Evolutionary conservation across 148 eudicot species (phyloP), one percentile per base, ranked within the genome.

Genomic region (Chenopodium album): DNA sequence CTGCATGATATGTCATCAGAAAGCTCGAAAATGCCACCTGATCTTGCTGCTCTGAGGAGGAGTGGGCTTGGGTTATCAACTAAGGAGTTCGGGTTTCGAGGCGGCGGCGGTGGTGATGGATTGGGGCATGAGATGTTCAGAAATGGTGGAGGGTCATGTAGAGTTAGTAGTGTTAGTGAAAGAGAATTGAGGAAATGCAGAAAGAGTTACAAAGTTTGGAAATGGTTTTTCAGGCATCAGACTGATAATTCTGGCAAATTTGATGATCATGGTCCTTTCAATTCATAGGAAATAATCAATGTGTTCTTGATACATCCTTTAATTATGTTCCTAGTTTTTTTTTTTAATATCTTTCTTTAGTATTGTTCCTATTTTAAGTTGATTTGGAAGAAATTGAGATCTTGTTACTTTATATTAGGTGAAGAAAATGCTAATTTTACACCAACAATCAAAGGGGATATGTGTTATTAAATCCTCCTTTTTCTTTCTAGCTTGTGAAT

Each of bases 211-310:
- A 93, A 88, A 83, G 91, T 88, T 70, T 95, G 94, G 98, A 89
- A 85, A 71, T 95, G 98, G 97, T 90, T 92, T 75, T 88, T 84
- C 70, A 93, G 86, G 85, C 90, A 89, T 84, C 84, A 88, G 62
- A 50, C 54, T 50, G 66, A 28, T 54, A 80, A 80, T 62, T 80
- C 85, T 34, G 78, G 87, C 78, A 87, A 82, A 71, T 78, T 84
- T 83, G 84, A 81, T 66, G 77, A 68, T 32, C 80, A 81, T 59
- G 82, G 17, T 12, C 56, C 60, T 23, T 74, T 80, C 67, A 80
- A 70, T 34, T 64, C 81, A 44, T 83, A 71, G 71, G 46, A 26
- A 26, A 4, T 71, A 41, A 2, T 19, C 5, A 56, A 12, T 17
- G 2, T 62, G 22, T 8, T 37, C 23, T 75, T 48, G 11, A 26